Evolutionary conservation across 495 filamentous ascomycete genomes (phyloP), one percentile per base, ranked within the genome.

Genomic region (Cercophora scortea): DNA sequence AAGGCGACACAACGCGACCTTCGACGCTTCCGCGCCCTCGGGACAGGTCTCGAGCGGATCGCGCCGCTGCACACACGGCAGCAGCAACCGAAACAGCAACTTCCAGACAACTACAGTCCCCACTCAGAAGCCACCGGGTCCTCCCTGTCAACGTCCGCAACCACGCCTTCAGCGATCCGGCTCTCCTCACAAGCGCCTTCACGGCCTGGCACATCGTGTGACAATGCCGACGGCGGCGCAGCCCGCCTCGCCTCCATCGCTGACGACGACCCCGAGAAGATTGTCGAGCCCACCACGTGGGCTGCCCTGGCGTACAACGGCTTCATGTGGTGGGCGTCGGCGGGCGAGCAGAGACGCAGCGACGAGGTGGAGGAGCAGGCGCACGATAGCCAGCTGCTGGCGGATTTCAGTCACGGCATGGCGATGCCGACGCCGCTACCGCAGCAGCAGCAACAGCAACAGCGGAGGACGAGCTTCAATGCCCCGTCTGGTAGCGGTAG

Each of bases 311-410:
- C 91, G 8, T 97, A 96, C 63, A 82, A 79, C 25, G 85, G 87
- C 4, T 96, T 96, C 73, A 91, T 96, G 71, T 98, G 92, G 92
- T 98, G 93, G 93, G 93, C 93, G 0, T 91, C 89, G 1, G 93
- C 93, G 1, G 93, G 93, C 45, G 93, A 97, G 67, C 82, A 87
- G 64, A 77, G 84, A 2, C 78, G 80, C 18, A 65, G 73, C 35
- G 68, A 71, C 13, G 69, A 77, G 39, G 65, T 74, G 17, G 75
- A 80, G 39, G 73, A 75, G 53, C 62, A 67, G 44, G 65, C 66
- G n/a, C 67, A 63, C 64, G 79, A 73, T 63, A 68, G 59, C 45
- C 62, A 61, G 8, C 71, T 80, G 11, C 67, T 79, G 25, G 75
- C 62, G 42, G 79, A 73, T 50, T 56, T 70, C 34, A 63, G 52